Conservation (phyloP, 495 filamentous ascomycete species). For the Margaritispora aquatica region DNA sequence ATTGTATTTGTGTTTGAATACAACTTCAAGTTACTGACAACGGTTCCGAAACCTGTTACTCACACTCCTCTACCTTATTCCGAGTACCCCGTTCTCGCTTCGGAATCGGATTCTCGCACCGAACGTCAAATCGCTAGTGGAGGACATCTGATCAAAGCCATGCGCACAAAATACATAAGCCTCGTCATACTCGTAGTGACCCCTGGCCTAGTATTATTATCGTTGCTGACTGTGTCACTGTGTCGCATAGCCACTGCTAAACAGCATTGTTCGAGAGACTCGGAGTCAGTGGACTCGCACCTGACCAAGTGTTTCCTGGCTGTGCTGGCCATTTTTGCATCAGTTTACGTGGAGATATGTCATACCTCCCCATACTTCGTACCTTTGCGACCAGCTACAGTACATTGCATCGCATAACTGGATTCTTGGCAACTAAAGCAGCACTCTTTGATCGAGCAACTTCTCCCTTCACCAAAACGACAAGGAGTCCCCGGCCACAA, state of each 20-base stretch:
- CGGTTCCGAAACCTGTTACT: background rate
- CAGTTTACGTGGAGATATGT: background rate
- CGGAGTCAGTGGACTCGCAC: background rate
- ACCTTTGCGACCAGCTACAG: background rate
- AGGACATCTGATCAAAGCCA: constrained; percentile 17
- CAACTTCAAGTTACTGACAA: too few species aligned
- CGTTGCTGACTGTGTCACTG: constrained; percentile 10
- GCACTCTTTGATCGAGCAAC: background rate
- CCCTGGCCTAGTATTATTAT: too few species aligned
- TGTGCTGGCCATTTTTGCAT: background rate
- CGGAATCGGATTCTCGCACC: background rate
- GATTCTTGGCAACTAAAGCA: too few species aligned
- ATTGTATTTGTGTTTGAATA: too few species aligned
- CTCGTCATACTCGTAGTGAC: background rate
- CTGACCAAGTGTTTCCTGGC: background rate
- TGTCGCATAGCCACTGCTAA: constrained; percentile 9
- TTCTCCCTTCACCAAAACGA: background rate
- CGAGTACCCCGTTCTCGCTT: background rate
- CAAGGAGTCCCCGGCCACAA: background rate
- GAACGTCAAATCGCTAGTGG: constrained; percentile 9
- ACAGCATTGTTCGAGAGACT: background rate
- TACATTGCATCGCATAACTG: too few species aligned
- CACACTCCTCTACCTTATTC: background rate
- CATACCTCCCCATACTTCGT: too few species aligned
- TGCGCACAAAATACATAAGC: constrained; percentile 5